Base-by-base conservation (phyloP, 1,284 basidiomycete species). In the Ceratobasidium sp. region DNA sequence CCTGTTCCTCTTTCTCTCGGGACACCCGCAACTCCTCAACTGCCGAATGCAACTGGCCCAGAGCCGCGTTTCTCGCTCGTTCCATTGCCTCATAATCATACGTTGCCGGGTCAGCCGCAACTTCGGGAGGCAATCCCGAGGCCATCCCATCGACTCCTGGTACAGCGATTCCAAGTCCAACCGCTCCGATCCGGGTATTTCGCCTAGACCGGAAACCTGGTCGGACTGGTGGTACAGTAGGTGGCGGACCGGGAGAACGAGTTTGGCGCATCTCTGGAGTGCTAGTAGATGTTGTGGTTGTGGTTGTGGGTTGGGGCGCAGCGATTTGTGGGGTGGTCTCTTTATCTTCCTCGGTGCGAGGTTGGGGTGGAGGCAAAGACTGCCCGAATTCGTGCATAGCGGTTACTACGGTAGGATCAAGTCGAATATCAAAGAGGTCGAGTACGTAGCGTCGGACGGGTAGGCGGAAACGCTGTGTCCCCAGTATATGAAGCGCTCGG, bases 401-500 rank as follows among this genome's bases (percentile, higher is more conserved):
- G 69, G 85, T 85, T 58, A 92, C 89, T 55, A 91, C 85, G 49
- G 90, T 88, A 44, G 87, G 86, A 81, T 94, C 90, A 69, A 97
- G 86, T 63, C 93, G 91, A 78, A 96, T 86, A 82, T 94, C 94
- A 87, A 99, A 99, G 6, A 99, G 88, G 80, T 99, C 97, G 81
- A 98, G 87, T 81, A 99, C 93, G 84, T 96, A 98, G 77, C 95
- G 89, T 66, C 97, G 91, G 72, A 98, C 96, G 15, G 96, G 94
- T 12, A 96, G 89, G 46, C 96, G 94, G 85, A 96, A 98, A 81
- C 95, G 92, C 80, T 95, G 95, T 0, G 92, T 93, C 1, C 94
- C 96, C 77, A 98, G 92, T 68, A 93, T 92, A 77, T 95, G 93
- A 49, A 97, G 86, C 0, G 94, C 95, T 53, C 96, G 92, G 84